Evolutionary conservation across 805 yeast species (phyloP).

Genomic region (Yamadazyma sp.): DNA sequence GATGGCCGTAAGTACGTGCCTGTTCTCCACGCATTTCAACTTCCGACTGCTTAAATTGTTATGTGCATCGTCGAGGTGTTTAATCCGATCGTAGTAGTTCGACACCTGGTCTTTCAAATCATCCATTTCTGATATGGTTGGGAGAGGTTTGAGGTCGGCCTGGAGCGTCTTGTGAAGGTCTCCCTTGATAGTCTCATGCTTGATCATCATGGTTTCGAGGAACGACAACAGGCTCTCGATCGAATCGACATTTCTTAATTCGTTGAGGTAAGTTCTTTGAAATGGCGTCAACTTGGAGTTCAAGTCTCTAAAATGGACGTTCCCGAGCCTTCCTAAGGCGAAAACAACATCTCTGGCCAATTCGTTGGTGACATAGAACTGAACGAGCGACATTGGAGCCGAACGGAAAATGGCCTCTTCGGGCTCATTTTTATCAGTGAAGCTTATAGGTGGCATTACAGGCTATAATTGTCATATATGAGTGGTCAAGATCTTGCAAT

Average conservation of each 20-base stretch:
- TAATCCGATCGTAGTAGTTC: slow-evolving; percentile 29
- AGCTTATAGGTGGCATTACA: too few relatives aligned
- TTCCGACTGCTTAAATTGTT: slow-evolving; percentile 25
- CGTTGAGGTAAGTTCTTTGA: slow-evolving; percentile 46
- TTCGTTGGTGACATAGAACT: slow-evolving; percentile 48
- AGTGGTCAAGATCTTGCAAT: too few relatives aligned
- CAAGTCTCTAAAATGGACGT: slow-evolving; percentile 50
- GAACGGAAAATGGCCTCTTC: slow-evolving; percentile 45
- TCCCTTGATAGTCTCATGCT: slow-evolving; percentile 26
- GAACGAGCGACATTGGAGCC: slow-evolving; percentile 50
- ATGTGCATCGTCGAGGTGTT: slow-evolving; percentile 38
- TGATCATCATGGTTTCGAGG: slow-evolving; percentile 29
- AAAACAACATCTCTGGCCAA: slow-evolving; percentile 43
- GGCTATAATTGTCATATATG: too few relatives aligned
- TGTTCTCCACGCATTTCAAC: slow-evolving; percentile 30
- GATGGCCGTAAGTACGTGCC: slow-evolving; percentile 33
- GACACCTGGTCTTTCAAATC: slow-evolving; percentile 25
- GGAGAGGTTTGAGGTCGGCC: slow-evolving; percentile 57
- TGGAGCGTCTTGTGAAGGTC: slow-evolving; percentile 32
- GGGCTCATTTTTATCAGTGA: not conserved
- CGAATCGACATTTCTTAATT: slow-evolving; percentile 38
- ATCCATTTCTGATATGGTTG: slow-evolving; percentile 36
- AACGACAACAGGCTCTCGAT: slow-evolving; percentile 30
- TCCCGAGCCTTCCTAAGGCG: slow-evolving; percentile 37
- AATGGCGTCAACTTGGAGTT: slow-evolving; percentile 44